Percentiles rank a stretch among this genome's conserved stretches.
Conservation (phyloP, 2,329 filamentous ascomycete species). For the Colletotrichum spaethianum region DNA sequence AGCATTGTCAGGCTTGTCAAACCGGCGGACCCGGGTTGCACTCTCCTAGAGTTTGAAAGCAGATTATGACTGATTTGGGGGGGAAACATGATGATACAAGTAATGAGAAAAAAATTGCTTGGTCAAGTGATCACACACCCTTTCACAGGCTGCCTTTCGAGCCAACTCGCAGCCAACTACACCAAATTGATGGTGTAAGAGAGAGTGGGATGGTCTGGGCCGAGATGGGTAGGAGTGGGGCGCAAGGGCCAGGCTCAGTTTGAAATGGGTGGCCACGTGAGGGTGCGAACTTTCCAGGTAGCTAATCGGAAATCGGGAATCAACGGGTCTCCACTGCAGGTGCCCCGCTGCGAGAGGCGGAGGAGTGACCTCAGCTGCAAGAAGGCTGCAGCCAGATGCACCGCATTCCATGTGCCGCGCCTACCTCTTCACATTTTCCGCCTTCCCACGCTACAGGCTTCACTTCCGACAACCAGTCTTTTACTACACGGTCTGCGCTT, state of each 20-base stretch:
- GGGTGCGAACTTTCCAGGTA: slow-evolving; percentile 40
- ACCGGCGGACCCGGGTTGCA: slow-evolving; percentile 18
- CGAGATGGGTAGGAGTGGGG: slow-evolving; percentile 30
- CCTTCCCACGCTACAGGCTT: slow-evolving; percentile 7
- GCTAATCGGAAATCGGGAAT: slow-evolving; percentile 42
- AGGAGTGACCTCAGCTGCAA: slow-evolving; percentile 42
- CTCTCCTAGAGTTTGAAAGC: not conserved
- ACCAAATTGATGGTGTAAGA: slow-evolving; percentile 12
- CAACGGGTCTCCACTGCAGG: slow-evolving; percentile 35
- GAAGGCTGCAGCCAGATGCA: slow-evolving; percentile 41
- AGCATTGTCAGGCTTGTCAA: not conserved
- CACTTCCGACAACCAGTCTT: not conserved
- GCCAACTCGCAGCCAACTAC: slow-evolving; percentile 4
- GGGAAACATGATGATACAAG: slow-evolving; percentile 1
- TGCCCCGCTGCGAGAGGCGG: slow-evolving; percentile 38
- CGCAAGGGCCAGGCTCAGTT: slow-evolving; percentile 36
- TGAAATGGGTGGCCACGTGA: slow-evolving; percentile 41
- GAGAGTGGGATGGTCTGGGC: slow-evolving; percentile 33
- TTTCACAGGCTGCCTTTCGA: slow-evolving; percentile 38
- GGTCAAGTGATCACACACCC: slow-evolving; percentile 38
- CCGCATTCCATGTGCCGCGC: slow-evolving; percentile 41
- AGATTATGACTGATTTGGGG: slow-evolving; percentile 1
- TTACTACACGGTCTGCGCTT: slow-evolving; percentile 19
- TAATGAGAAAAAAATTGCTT: slow-evolving; percentile 3
- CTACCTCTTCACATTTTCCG: slow-evolving; percentile 26